Percentiles rank a stretch among this genome's conserved stretches.
Conservation (phyloP, 2,329 filamentous ascomycete genomes). For the Cryphonectria japonica region DNA sequence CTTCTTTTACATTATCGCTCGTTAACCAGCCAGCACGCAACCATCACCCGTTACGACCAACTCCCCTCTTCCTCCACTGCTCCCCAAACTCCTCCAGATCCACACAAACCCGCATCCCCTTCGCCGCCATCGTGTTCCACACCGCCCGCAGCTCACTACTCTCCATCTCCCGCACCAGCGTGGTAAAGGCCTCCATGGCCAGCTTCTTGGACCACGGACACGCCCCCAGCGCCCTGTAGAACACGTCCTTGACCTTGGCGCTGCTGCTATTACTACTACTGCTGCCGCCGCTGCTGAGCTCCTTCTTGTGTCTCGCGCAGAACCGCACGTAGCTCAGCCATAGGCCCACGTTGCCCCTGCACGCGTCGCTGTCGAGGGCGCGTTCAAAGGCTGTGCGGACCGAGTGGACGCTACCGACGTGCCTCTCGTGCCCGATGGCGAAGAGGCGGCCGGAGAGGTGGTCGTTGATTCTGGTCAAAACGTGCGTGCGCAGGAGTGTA, state of each 20-base stretch:
- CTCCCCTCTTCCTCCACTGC: constrained; percentile 35
- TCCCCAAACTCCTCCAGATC: constrained; percentile 55
- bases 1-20: too few relatives aligned
- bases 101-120: constrained; percentile 54
- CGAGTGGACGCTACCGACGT: constrained; percentile 52
- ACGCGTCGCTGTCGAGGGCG: constrained; percentile 48
- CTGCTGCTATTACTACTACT: background rate
- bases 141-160: constrained; percentile 53
- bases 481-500: constrained; percentile 60
- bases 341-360: constrained; percentile 46
- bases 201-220: constrained; percentile 56
- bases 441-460: constrained; percentile 51
- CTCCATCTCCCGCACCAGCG: constrained; percentile 49
- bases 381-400: constrained; percentile 56
- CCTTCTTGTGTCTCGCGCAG: constrained; percentile 42
- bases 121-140: constrained; percentile 51
- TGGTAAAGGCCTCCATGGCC: constrained; percentile 56
- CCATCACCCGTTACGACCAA: background rate
- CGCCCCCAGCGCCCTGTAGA: constrained; percentile 50
- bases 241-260: constrained; percentile 49
- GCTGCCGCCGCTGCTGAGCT: constrained; percentile 37
- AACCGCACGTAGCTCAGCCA: constrained; percentile 58
- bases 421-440: constrained; percentile 55
- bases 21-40: background rate
- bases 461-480: constrained; percentile 47